These are phyloP conservation scores for Diaporthe humulicola DNA, from an alignment of 2,329 filamentous ascomycete genomes.

Conservation along the genomic window DNA sequence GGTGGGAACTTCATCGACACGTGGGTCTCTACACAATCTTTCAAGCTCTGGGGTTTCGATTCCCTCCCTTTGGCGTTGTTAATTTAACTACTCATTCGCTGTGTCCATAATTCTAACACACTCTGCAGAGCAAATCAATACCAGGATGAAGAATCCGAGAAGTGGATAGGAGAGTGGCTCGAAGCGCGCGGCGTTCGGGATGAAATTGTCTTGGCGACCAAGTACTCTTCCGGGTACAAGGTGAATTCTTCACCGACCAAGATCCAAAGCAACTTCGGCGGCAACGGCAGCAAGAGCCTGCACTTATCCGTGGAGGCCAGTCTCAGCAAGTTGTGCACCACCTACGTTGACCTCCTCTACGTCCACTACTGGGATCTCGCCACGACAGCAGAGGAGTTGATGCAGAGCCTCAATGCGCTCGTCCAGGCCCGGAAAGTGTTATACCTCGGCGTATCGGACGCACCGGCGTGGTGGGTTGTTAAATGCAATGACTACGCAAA, in stretches of 20 bases:
- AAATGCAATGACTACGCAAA: slow-evolving; percentile 58
- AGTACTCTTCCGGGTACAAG: slow-evolving; percentile 73
- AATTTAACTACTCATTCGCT: no score
- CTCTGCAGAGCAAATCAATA: slow-evolving; percentile 69
- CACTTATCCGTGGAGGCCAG: slow-evolving; percentile 68
- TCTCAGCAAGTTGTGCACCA: slow-evolving; percentile 72
- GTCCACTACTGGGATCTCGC: slow-evolving; percentile 70
- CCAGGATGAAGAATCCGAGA: slow-evolving; percentile 71
- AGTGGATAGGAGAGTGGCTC: slow-evolving; percentile 80
- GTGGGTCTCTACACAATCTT: not conserved
- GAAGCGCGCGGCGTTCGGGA: slow-evolving; percentile 72
- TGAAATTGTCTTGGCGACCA: slow-evolving; percentile 77
- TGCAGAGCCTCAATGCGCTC: slow-evolving; percentile 69
- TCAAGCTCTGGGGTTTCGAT: no score
- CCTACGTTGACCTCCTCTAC: slow-evolving; percentile 76
- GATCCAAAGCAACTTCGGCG: slow-evolving; percentile 62
- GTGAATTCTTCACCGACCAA: slow-evolving; percentile 41
- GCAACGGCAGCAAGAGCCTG: slow-evolving; percentile 74
- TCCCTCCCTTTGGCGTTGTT: no score
- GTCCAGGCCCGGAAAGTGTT: slow-evolving; percentile 67
- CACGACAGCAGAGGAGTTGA: slow-evolving; percentile 65
- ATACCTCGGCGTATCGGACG: slow-evolving; percentile 73
- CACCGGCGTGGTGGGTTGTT: slow-evolving; percentile 77
- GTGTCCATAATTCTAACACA: no score
- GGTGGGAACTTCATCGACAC: slow-evolving; percentile 83